Evolutionary conservation across 345 rosid genomes (phyloP).

Genomic region (Rhizophora apiculata): DNA sequence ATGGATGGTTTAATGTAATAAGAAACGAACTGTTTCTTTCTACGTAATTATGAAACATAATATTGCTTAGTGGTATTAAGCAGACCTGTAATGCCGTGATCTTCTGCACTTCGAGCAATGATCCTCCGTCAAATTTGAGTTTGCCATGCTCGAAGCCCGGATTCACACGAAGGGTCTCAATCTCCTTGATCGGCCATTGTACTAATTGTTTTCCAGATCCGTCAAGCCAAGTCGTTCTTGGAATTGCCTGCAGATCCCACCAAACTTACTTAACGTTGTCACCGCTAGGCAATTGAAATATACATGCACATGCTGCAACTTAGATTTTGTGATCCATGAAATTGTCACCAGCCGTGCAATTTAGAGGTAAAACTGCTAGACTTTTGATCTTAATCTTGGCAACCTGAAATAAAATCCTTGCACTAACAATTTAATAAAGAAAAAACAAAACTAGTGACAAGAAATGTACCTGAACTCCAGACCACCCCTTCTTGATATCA

Average conservation of each 20-base stretch:
- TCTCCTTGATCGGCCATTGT: constrained; percentile 71
- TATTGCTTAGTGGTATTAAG: background rate
- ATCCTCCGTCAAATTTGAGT: constrained; percentile 33
- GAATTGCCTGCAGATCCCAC: constrained; percentile 46
- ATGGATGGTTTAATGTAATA: too few species aligned
- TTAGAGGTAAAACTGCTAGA: too few species aligned
- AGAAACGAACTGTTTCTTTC: too few species aligned
- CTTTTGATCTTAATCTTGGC: too few species aligned
- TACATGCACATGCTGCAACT: too few species aligned
- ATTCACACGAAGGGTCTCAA: constrained; percentile 43
- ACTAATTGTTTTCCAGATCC: constrained; percentile 53
- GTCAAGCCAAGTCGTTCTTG: constrained; percentile 51
- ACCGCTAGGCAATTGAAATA: too few species aligned
- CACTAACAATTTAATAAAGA: background rate
- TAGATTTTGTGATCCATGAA: too few species aligned
- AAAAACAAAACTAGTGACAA: background rate
- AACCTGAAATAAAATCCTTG: background rate
- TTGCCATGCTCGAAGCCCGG: constrained; percentile 32
- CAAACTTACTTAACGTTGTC: background rate
- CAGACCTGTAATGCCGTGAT: constrained; percentile 57
- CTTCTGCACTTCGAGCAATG: constrained; percentile 45
- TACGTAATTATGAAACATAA: too few species aligned
- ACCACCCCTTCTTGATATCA: constrained; percentile 61
- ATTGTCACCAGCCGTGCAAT: too few species aligned
- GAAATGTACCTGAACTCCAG: constrained; percentile 59